Base-by-base conservation (phyloP, 495 filamentous ascomycete species). In the Hypoxylon fragiforme region DNA sequence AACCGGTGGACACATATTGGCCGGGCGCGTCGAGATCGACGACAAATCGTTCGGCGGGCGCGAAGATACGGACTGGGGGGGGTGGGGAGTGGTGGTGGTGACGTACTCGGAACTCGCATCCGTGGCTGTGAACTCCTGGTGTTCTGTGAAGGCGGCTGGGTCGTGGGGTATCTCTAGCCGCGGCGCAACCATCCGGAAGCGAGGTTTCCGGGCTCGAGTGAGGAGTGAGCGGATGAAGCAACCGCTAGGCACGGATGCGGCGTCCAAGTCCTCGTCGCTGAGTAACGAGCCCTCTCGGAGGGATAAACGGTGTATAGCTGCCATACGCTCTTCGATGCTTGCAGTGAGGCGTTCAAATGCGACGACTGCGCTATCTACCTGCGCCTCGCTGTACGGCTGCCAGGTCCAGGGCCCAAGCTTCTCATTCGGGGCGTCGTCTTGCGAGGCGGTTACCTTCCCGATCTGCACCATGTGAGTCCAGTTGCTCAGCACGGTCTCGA, bases 401-500 rank as follows among this genome's bases (percentile, higher is more conserved):
- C 59, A 65, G 14, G 50, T 22, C 65, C 65, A 68, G 5, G 51
- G 51, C n/a, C 54, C 53, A 26, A 47, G 28, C 46, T 65, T 65
- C 22, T 63, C 54, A 28, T 36, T 58, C 5, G 46, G 50, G 7
- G 47, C 26, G 22, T 57, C 48, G 1, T 18, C 37, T 1, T 44
- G 54, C 16, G 57, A 65, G 14, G 65, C 65, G 3, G 37, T 48
- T 13, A 68, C 48, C 51, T 69, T 75, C 7, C 66, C 70, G 9
- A 73, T 48, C 0, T 45, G 60, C 20, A 68, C 32, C 26, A 70
- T 47, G 7, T 56, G n/a, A 18, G 73, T 67, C 71, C 68, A 75
- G 13, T 73, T 63, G n/a, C 56, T 64, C 3, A 75, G 64, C 12
- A 75, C 55, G 0, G 71, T 75, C 59, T 73, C 72, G 2, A 73